Percentiles rank a stretch among this genome's conserved stretches.
Evolutionary conservation across 2,329 filamentous ascomycete species (phyloP).

Genomic region (Talaromyces sp.): DNA sequence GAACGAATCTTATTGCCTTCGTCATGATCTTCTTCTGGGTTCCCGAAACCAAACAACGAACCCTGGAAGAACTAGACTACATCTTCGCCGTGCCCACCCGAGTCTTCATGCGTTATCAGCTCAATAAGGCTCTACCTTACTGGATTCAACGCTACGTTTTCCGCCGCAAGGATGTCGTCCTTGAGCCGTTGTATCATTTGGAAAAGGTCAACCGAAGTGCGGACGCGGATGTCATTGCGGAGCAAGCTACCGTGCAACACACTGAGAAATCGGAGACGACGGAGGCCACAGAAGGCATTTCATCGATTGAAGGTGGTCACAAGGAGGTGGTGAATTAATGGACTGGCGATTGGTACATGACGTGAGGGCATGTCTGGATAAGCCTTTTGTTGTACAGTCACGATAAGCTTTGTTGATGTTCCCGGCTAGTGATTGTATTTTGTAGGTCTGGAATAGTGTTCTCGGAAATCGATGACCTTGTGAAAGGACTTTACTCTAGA

Average conservation of each 20-base stretch:
- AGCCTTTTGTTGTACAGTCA: not conserved
- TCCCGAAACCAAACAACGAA: slow-evolving; percentile 56
- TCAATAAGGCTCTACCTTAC: slow-evolving; percentile 56
- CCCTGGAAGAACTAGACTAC: slow-evolving; percentile 58
- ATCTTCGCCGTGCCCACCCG: slow-evolving; percentile 58
- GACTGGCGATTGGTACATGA: not conserved
- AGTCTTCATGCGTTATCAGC: slow-evolving; percentile 58
- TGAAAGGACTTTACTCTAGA: not conserved
- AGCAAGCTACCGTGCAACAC: not conserved
- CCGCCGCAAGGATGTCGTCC: slow-evolving; percentile 36
- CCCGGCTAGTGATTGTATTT: not conserved
- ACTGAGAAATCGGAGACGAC: not conserved
- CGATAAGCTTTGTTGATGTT: not conserved
- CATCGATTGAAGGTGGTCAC: not conserved
- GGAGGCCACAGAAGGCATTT: not conserved
- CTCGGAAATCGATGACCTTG: not conserved
- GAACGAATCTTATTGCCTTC: slow-evolving; percentile 58
- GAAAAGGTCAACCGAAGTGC: slow-evolving; percentile 20
- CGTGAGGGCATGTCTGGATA: not conserved
- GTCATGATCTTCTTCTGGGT: slow-evolving; percentile 63
- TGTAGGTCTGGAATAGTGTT: not conserved
- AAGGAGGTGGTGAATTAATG: not conserved
- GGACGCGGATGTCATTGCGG: not conserved
- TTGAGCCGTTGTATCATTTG: slow-evolving; percentile 54
- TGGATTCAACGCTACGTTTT: slow-evolving; percentile 60